Evolutionary conservation across 495 filamentous ascomycete species (phyloP), one percentile per base, ranked within the genome.

Genomic region (Aspergillus ostianus): DNA sequence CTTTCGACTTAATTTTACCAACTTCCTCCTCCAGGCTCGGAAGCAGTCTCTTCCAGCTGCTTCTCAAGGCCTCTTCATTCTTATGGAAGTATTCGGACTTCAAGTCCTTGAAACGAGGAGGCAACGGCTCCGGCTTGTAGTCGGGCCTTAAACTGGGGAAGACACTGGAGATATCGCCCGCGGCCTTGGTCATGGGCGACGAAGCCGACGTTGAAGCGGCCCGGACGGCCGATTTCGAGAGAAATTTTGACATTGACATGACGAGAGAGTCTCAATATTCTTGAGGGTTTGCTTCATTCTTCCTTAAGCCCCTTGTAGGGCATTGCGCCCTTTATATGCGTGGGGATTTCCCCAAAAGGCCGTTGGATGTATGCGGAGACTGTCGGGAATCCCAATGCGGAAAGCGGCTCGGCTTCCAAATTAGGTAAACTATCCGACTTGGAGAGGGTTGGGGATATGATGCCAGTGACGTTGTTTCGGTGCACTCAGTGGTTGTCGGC

Each of bases 121-220:
- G 87, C 1, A 96, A 80, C 5, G 89, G 88, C 46, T 82, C 68
- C 5, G 83, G 78, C 19, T 82, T 72, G 30, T 80, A 78, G 15
- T 90, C 89, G 0, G 89, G 90, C 64, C 69, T 75, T 27, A 96
- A 78, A 18, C 89, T 92, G 3, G 87, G 88, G 57, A 96, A 96
- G 6, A 91, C 83, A 58, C 89, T 89, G 0, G 90, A 91, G 53
- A 96, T 96, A 68, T 94, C 87, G 5, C 92, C 92, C 3, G 74
- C 69, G 13, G 80, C 70, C 62, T 83, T 84, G 59, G 69, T 77
- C 26, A 70, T 73, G 47, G 69, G 67, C 15, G 64, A 59, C 17
- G 69, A 55, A 32, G 70, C 58, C 47, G 74, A 68, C 3, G 73
- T 75, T 21, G 74, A 75, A 23, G 71, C 74, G 23, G 74, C 69